Base-by-base conservation (phyloP, 129 eudicot genomes). In the Pseudognaphalium luteoalbum region DNA sequence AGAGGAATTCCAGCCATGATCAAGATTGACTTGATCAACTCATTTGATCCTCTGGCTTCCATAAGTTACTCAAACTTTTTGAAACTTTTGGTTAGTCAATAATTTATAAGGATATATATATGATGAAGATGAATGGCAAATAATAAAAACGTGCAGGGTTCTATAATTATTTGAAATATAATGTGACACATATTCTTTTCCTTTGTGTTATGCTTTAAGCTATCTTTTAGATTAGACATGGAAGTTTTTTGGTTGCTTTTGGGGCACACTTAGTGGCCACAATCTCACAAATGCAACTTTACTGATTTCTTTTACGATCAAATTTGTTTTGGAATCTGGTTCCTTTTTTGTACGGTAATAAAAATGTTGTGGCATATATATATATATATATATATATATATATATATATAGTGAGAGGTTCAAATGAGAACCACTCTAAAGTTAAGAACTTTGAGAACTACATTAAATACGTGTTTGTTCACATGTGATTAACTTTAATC, bases 1-100 rank as follows among this genome's bases (percentile, higher is more conserved):
- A 86, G 75, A 20, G 93, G 91, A 52, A 91, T 86, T 51, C 91
- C 93, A 67, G 87, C 90, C 75, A 84, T 83, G 52, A 88, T 66
- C 62, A 88, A 51, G 51, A 82, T 76, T 56, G 93, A 83, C 78
- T 82, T 86, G 78, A 82, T 74, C 71, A 76, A 67, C 66, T 87
- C 96, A n/a, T 78, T 72, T 73, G 88, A 62, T 71, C 79, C 69
- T 56, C 84, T 75, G 82, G 41, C 70, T 47, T 74, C 90, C 93
- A 90, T 89, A 22, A 66, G 41, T 17, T 51, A 33, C 29, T 51
- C 37, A 7, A 80, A 3, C 5, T 28, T 44, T 60, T 37, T 37
- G 4, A 8, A 16, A 16, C 29, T 59, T 79, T 79, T 1, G 6
- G 33, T 15, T 15, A 44, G 10, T 73, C 37, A 74, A 29, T 72